phyloP scores from a whole-genome alignment of 441 rosid genomes.

The Gossypium davidsonii region DNA sequence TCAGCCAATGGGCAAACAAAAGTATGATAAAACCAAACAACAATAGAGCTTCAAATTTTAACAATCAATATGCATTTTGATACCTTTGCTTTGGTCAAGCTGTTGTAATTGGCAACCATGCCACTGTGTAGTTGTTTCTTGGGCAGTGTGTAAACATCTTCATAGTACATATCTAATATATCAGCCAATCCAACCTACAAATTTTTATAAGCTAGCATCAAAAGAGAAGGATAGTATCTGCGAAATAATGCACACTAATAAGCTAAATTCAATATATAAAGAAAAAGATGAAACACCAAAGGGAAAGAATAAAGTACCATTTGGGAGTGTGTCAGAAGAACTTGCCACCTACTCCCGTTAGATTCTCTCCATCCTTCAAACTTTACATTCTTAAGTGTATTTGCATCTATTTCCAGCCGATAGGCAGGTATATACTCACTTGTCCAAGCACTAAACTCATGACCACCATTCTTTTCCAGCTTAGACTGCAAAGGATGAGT shows the following conservation, averaged over 20 bases:
- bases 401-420: constrained; percentile 52
- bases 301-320: constrained; percentile 51
- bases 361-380: constrained; percentile 73
- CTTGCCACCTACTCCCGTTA: constrained; percentile 55
- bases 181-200: constrained; percentile 76
- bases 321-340: constrained; percentile 85
- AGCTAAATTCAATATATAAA: constrained; percentile 15
- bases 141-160: constrained; percentile 75
- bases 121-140: constrained; percentile 50
- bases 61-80: background rate
- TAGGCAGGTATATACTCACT: constrained; percentile 69
- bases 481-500: constrained; percentile 30
- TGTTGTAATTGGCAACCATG: constrained; percentile 31
- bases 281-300: background rate
- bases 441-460: constrained; percentile 67
- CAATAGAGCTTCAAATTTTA: background rate
- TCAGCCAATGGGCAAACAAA: background rate
- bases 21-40: background rate
- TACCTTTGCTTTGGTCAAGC: constrained; percentile 62
- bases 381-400: constrained; percentile 43
- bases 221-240: constrained; percentile 9
- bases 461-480: constrained; percentile 67
- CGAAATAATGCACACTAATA: background rate
- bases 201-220: constrained; percentile 19
- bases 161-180: constrained; percentile 68